These are phyloP conservation scores for Osmanthus fragrans DNA, from an alignment of 257 asterid genomes.

Conservation along the genomic window DNA sequence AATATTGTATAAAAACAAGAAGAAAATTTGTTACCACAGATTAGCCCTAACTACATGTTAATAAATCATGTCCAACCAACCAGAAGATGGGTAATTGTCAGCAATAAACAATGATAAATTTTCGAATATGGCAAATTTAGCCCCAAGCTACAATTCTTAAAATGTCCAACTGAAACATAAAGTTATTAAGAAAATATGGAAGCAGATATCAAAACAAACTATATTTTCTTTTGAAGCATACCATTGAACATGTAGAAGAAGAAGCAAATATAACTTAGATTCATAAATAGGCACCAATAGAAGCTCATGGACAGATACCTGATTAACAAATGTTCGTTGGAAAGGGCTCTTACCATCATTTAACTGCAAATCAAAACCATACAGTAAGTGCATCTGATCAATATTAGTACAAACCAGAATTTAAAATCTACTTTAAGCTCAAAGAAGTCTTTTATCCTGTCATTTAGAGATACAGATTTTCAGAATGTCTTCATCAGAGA, in stretches of 20 bases:
- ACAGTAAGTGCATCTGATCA: conserved; percentile 29
- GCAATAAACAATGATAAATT: background rate
- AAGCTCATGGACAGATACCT: conserved; percentile 48
- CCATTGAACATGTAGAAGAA: conserved; percentile 8
- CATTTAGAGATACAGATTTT: conserved; percentile 8
- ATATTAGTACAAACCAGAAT: conserved; percentile 15
- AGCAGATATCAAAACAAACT: conserved; percentile 1
- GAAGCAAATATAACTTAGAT: background rate
- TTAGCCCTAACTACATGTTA: background rate
- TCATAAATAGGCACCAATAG: conserved; percentile 8
- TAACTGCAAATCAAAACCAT: conserved; percentile 55
- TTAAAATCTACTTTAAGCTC: conserved; percentile 1
- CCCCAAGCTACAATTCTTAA: conserved; percentile 12
- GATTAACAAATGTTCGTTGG: conserved; percentile 89
- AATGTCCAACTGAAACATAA: background rate
- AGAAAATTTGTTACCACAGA: background rate
- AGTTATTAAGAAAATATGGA: background rate
- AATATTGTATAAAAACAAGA: background rate
- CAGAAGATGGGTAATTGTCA: background rate
- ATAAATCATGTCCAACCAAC: background rate
- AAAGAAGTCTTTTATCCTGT: conserved; percentile 15
- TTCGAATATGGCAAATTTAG: background rate
- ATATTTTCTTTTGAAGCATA: conserved; percentile 6
- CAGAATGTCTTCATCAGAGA: conserved; percentile 3
- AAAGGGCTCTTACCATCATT: conserved; percentile 90